Base-by-base conservation (phyloP, 1,284 basidiomycete genomes). In the Vanrija sp. region DNA sequence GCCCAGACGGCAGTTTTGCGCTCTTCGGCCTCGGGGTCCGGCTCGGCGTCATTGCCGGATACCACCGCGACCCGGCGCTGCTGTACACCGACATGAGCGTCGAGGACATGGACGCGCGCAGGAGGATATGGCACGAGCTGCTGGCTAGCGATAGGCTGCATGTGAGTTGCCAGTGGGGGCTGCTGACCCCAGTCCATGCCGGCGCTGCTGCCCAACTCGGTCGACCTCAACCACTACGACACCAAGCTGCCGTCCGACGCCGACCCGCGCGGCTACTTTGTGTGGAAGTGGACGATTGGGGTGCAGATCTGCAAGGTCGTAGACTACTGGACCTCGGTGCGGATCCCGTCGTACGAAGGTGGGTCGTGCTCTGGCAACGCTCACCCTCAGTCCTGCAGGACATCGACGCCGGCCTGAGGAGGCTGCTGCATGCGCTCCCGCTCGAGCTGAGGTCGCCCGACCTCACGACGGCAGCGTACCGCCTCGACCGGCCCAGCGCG, bases 271-370 rank as follows among this genome's bases (percentile, higher is more conserved):
- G 54, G 54, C 4, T 56, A 60, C 45, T 60, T 56, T 37, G 45
- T 53, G 24, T 60, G 52, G 51, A 60, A 60, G 48, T 60, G 58
- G 58, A 56, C 51, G 6, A 46, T 60, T 35, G 58, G 54, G 20
- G 39, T 54, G 27, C 54, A 60, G 35, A 60, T 60, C 47, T 41
- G 44, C 22, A 47, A 55, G 10, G 58, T 60, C 25, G 49, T 56
- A 16, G 54, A 60, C 41, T 60, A 53, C 42, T 60, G 58, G 58
- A 60, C 58, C 15, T 49, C 45, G 9, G 49, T 49, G 3, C 36
- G 47, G 23, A 56, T 47, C 14, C 54, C 54, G 5, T 45, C 49
- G 18, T 50, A 53, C 38, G 20, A 10, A 20, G 37, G 22, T 31
- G 31, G 31, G 31, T 31, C 4, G 12, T 12, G 2, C 5, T 9